Conservation (phyloP, 164 flowering plant genomes). For the Brasenia schreberi region DNA sequence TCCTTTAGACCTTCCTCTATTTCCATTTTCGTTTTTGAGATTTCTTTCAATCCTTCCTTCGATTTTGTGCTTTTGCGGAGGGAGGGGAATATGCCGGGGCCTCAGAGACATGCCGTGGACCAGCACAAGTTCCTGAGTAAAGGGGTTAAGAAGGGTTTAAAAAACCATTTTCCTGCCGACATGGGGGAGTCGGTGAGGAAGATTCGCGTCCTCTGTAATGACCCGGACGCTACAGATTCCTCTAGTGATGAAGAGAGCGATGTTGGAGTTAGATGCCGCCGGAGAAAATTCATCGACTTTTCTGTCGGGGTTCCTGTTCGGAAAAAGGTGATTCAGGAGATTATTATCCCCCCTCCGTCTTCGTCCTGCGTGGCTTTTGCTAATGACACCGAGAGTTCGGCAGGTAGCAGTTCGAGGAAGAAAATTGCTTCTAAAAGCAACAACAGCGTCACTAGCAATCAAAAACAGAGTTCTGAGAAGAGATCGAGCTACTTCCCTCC, state of each 20-base stretch:
- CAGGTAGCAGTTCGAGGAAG: neutral
- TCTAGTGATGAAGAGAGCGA: constrained; percentile 1
- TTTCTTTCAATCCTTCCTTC: neutral
- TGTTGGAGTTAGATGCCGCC: neutral
- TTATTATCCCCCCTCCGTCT: neutral
- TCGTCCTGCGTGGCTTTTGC: neutral
- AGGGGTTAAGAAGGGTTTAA: neutral
- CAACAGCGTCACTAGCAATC: neutral
- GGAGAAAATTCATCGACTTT: neutral
- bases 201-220: neutral
- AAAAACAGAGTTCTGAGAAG: neutral
- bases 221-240: constrained; percentile 3
- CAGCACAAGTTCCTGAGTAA: neutral
- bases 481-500: neutral
- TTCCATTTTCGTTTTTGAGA: neutral
- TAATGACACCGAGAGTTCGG: neutral
- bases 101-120: neutral
- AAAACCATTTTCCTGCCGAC: neutral
- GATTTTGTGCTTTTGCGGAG: neutral
- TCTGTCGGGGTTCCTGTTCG: neutral
- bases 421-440: neutral
- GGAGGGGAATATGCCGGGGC: neutral
- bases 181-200: neutral
- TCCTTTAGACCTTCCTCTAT: neutral
- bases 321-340: constrained; percentile 1